A percentile compares a stretch with the other conserved stretches of the same genome.
Conservation (phyloP, 2,329 filamentous ascomycete species). For the Sporothrix phasma region DNA sequence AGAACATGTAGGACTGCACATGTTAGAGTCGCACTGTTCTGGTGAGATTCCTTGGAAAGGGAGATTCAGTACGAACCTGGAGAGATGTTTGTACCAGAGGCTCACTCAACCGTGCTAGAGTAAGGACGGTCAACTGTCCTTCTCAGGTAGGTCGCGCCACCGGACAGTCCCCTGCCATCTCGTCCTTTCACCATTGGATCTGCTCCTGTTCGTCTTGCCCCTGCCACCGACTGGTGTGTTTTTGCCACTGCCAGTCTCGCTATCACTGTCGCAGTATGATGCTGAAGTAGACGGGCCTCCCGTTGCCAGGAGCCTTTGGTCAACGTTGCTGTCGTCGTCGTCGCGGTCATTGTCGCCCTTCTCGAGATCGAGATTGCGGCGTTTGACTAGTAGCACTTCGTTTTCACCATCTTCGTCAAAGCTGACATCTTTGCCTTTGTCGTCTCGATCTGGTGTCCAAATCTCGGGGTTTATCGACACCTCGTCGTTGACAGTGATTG, state of each 20-base stretch:
- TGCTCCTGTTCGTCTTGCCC: not conserved
- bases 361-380: not conserved
- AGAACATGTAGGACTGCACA: constrained; percentile 66
- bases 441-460: not conserved
- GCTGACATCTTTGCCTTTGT: constrained; percentile 4
- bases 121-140: constrained; percentile 70
- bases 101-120: constrained; percentile 69
- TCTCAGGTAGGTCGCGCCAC: constrained; percentile 66
- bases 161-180: constrained; percentile 33
- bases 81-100: constrained; percentile 71
- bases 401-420: not conserved
- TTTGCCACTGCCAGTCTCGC: not conserved
- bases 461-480: not conserved
- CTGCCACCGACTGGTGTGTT: not conserved
- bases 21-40: not conserved
- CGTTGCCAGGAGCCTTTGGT: not conserved
- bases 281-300: not conserved
- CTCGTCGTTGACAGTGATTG: not conserved
- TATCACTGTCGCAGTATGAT: not conserved
- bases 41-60: too few relatives aligned
- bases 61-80: constrained; percentile 18
- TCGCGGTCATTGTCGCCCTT: not conserved
- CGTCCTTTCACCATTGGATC: not conserved
- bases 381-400: not conserved
- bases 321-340: not conserved